Base-by-base conservation (phyloP, 106 monocot species). In the Phalaenopsis aphrodite region DNA sequence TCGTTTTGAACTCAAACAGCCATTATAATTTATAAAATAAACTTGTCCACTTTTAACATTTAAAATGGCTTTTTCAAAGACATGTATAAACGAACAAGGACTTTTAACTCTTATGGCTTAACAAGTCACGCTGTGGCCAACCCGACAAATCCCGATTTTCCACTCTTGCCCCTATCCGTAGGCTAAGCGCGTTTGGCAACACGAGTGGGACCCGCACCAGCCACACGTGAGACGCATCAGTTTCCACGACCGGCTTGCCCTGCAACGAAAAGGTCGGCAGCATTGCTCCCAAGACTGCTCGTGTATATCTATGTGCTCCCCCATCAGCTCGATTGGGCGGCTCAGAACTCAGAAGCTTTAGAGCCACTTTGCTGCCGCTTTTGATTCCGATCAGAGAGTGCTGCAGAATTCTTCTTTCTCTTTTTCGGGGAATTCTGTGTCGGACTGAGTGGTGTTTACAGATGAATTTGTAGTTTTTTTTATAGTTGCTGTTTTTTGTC, bases 181-280 rank as follows among this genome's bases (percentile, higher is more conserved):
- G 61, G 61, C 61, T 21, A 5, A 61, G 21, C 61, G 61, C 61
- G 61, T 61, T 21, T 10, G 65, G 66, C n/a, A 66, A 14, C 66
- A 16, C 19, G 17, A 4, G 12, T 73, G 73, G 74, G 74, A 19
- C 74, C 74, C 71, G 41, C 74, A 18, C 6, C 1, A 30, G 74
- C 43, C 74, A 39, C 74, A 74, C 74, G 74, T 74, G 74, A 39
- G 74, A 19, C 43, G 41, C 45, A 19, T 74, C 42, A 74, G 41
- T 45, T 74, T 21, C 19, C 41, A 74, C 74, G 74, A 45, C 72
- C 39, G 43, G 43, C 71, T 71, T 5, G 64, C 23, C 8, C 24
- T 1, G 24, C 69, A 39, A 15, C 39, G 39, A 69, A 69, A 69
- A 69, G 69, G 69, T 69, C 38, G 21, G 64, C 64, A 64, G 64